Base-by-base conservation (phyloP, 148 eudicot species). In the Amaranthus palmeri region DNA sequence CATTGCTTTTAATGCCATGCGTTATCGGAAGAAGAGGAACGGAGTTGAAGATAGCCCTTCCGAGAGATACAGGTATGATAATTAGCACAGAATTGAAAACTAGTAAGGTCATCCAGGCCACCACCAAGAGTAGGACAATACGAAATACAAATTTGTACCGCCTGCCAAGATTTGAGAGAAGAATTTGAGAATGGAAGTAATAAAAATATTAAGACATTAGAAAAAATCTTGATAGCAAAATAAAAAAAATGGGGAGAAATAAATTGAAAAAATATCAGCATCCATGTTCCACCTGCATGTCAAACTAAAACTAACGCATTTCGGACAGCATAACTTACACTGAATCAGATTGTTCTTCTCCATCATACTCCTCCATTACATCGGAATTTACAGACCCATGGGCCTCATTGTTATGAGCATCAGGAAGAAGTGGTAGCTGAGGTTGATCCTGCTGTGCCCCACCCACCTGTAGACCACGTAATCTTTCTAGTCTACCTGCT, bases 31-130 rank as follows among this genome's bases (percentile, higher is more conserved):
- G 92, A 67, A 88, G 83, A 64, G 97, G 98, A 44, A 95, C 81
- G 65, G 86, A 77, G 81, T 88, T 84, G 79, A 91, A 95, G 65
- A 95, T 83, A n/a, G 86, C 81, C 58, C 96, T 85, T 63, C 98
- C 97, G 68, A 91, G 93, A 60, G 88, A 86, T 66, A 95, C 81
- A 41, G 98, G 98, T 70, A 89, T 82, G 78, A 95, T 76, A 76
- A 95, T 82, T 60, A 91, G 69, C 4, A 87, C 84, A 61, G 97
- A 95, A 79, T 91, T 89, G 83, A 85, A 81, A 70, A 89, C 73
- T 42, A 95, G 97, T 45, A 95, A 85, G 66, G 98, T 95, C 96
- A 95, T 91, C 98, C 98, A 95, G 53, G 98, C 98, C 68, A 86
- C 88, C 81, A 88, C 73, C 86, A 95, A 71, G 81, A 95, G 78